phyloP scores from a whole-genome alignment of 371 early-diverging fungal genomes.

The Mortierella sp. region DNA sequence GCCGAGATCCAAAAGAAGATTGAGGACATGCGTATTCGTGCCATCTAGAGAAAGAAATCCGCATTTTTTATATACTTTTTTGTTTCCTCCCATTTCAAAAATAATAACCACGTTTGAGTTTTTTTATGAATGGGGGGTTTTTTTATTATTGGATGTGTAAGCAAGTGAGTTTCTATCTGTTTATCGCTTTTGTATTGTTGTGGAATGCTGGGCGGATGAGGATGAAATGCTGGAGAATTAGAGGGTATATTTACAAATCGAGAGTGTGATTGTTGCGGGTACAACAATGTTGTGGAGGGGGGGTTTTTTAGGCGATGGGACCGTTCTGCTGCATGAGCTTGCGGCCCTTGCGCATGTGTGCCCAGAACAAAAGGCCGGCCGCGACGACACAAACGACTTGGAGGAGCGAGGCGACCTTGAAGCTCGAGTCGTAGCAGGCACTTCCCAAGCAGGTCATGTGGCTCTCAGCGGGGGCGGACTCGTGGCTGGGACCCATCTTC shows the following conservation, averaged over 20 bases:
- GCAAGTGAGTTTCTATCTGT: neutral
- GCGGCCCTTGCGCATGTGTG: conserved; percentile 49
- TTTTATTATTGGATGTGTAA: neutral
- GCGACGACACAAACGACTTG: conserved; percentile 42
- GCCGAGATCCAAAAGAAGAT: conserved; percentile 93
- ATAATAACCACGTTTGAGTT: neutral
- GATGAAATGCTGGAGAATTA: neutral
- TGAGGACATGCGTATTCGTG: conserved; percentile 79
- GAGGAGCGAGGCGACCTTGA: conserved; percentile 40
- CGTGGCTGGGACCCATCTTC: conserved; percentile 25
- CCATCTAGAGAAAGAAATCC: conserved; percentile 24
- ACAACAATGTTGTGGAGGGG: neutral
- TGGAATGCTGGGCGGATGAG: neutral
- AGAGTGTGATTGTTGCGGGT: neutral
- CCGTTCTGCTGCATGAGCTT: conserved; percentile 25
- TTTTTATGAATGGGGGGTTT: neutral
- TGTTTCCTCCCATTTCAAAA: neutral
- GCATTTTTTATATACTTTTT: neutral
- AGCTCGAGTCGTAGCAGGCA: conserved; percentile 39
- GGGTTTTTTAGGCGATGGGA: neutral
- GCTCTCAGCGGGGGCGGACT: neutral
- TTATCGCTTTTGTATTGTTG: neutral
- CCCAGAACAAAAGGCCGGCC: conserved; percentile 48
- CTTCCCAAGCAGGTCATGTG: conserved; percentile 34
- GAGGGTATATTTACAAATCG: conserved; percentile 14